Percentiles rank a stretch among this genome's conserved stretches.
Evolutionary conservation across 345 rosid genomes (phyloP).

Genomic region (Populus ilicifolia): DNA sequence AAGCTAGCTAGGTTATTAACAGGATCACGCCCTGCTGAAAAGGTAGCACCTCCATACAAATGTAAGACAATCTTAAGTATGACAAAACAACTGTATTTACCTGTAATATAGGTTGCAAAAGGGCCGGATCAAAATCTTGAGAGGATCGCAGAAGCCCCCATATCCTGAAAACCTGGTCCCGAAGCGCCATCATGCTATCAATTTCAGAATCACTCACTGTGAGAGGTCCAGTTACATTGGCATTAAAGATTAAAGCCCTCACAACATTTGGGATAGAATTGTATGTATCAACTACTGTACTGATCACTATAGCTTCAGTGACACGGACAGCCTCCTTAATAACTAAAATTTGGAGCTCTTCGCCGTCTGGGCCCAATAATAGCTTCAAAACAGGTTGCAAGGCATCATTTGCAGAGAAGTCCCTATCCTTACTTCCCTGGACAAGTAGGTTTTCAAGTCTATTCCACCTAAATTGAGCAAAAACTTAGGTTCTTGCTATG

Average conservation of each 20-base stretch:
- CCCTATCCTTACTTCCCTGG: conserved; percentile 90
- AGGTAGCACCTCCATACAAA: not conserved
- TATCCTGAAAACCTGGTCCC: conserved; percentile 69
- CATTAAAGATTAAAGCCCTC: conserved; percentile 44
- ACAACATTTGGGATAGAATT: conserved; percentile 58
- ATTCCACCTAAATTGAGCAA: conserved; percentile 60
- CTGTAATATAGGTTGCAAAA: conserved; percentile 78
- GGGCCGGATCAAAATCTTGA: conserved; percentile 71
- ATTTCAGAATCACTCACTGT: conserved; percentile 53
- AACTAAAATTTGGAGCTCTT: conserved; percentile 69
- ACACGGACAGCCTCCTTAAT: conserved; percentile 80
- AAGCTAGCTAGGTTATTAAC: too few relatives aligned
- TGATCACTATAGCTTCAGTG: conserved; percentile 64
- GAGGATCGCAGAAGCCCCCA: conserved; percentile 75
- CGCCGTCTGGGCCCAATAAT: conserved; percentile 66
- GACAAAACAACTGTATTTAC: conserved; percentile 26
- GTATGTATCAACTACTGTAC: conserved; percentile 60
- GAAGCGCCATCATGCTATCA: conserved; percentile 56
- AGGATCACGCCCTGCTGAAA: not conserved
- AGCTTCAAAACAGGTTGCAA: conserved; percentile 84
- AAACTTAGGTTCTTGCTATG: conserved; percentile 1
- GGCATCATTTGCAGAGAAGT: conserved; percentile 84
- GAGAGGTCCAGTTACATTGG: conserved; percentile 52
- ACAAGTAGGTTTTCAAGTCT: conserved; percentile 89
- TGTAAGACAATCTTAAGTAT: too few relatives aligned